Percentiles rank a stretch among this genome's conserved stretches.
Conservation (phyloP, 1,284 basidiomycete species). For the Waitea zeae region DNA sequence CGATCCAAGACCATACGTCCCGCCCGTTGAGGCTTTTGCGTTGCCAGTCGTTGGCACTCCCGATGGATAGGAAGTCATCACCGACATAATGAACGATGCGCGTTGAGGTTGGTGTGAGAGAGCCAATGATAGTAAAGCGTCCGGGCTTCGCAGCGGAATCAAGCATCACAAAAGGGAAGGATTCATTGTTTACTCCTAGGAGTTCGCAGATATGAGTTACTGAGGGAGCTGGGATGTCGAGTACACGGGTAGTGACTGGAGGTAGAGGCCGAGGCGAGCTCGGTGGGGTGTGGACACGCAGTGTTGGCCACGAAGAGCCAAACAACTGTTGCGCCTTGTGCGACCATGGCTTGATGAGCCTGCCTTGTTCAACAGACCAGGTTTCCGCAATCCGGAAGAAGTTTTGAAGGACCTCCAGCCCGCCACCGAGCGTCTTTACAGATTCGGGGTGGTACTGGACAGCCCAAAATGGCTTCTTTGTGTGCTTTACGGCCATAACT, state of each 20-base stretch:
- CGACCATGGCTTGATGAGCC: conserved; percentile 24
- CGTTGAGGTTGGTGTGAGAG: conserved; percentile 28
- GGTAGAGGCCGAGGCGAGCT: conserved; percentile 9
- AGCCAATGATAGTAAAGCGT: conserved; percentile 54
- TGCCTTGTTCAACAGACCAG: conserved; percentile 27
- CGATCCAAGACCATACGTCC: conserved; percentile 58
- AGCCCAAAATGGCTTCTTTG: conserved; percentile 65
- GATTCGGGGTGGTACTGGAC: conserved; percentile 96
- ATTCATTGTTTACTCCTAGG: conserved; percentile 37
- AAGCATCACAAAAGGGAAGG: conserved; percentile 48
- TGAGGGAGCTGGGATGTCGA: conserved; percentile 24
- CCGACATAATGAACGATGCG: conserved; percentile 41
- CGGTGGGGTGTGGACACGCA: conserved; percentile 11
- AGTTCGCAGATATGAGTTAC: conserved; percentile 35
- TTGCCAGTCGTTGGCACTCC: conserved; percentile 6
- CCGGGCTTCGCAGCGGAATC: conserved; percentile 62
- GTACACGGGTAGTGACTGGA: conserved; percentile 15
- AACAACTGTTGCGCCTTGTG: conserved; percentile 16
- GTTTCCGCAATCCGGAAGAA: conserved; percentile 49
- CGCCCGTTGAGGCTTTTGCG: conserved; percentile 16
- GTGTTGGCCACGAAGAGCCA: conserved; percentile 37
- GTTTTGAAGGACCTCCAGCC: conserved; percentile 44
- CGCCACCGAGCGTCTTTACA: conserved; percentile 44
- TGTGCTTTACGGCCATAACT: conserved; percentile 57
- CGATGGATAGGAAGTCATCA: conserved; percentile 27